Evolutionary conservation across 257 asterid genomes (phyloP), one percentile per base, ranked within the genome.

Genomic region (Solanum tarapatanum): DNA sequence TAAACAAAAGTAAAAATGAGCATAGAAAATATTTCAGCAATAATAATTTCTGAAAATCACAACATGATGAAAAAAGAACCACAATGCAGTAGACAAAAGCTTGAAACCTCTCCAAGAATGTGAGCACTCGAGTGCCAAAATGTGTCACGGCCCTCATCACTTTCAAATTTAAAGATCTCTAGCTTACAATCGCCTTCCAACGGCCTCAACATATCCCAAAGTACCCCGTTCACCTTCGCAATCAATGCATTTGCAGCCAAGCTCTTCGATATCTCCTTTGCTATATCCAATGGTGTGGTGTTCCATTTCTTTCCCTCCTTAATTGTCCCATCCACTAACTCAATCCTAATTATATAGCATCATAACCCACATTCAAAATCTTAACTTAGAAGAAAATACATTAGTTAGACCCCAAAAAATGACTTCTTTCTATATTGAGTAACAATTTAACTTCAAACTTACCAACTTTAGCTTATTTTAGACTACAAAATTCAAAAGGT

Each of bases 101-200:
- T 28, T 48, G 26, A 82, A 86, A 96, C 99, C 98, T 97, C 95
- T 79, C 99, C 99, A 10, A 97, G 98, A 90, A 97, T 96, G 91
- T 97, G 99, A 13, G 99, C 99, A 89, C 99, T 97, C 1, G 99
- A 97, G 87, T 97, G 99, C 99, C 99, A 97, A 84, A 97, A 97
- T 8, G 99, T 96, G 88, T 96, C 98, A 5, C 98, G 94, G 3
- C 99, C 99, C 91, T 96, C 99, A 45, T 93, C 98, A n/a, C 89
- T 89, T 11, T 97, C 97, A 85, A 97, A 97, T 0, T 92, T 95
- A 70, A 95, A 96, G 83, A 97, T 83, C 91, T 89, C 93, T 8
- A 97, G 96, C 88, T 93, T 93, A 91, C 99, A 96, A 89, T 96
- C 95, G 3, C 94, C 98, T 89, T 97, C 99, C 90, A 97, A 89